Evolutionary conservation across 441 rosid species (phyloP).

Genomic region (Pelargonium cotyledonis): DNA sequence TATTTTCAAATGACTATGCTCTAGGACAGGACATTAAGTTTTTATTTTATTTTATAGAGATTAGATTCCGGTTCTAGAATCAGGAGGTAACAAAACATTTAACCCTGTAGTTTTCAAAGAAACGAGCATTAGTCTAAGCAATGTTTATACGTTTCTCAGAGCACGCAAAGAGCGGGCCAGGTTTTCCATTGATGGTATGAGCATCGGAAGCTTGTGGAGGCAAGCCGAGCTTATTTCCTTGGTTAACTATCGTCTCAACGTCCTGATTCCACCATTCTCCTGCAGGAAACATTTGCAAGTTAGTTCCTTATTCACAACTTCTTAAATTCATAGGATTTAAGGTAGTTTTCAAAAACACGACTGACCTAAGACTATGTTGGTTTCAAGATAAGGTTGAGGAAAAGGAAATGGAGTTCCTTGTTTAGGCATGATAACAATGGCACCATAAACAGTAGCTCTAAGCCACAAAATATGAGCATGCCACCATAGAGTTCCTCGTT

Average conservation of each 20-base stretch:
- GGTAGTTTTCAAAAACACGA: not conserved
- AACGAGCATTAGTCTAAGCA: too few relatives aligned
- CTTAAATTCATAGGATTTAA: too few relatives aligned
- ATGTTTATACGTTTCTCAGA: slow-evolving; percentile 34
- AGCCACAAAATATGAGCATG: slow-evolving; percentile 27
- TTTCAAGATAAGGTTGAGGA: slow-evolving; percentile 44
- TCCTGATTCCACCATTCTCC: slow-evolving; percentile 59
- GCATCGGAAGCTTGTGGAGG: slow-evolving; percentile 49
- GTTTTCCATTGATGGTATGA: slow-evolving; percentile 50
- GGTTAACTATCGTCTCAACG: slow-evolving; percentile 39
- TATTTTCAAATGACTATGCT: too few relatives aligned
- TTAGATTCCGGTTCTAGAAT: too few relatives aligned
- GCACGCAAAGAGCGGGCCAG: slow-evolving; percentile 47
- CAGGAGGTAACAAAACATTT: too few relatives aligned
- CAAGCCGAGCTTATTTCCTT: slow-evolving; percentile 38
- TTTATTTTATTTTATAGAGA: too few relatives aligned
- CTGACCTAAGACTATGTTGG: slow-evolving; percentile 38
- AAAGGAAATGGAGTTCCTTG: slow-evolving; percentile 40
- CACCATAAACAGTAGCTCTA: slow-evolving; percentile 49
- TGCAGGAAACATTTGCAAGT: slow-evolving; percentile 10
- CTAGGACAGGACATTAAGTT: too few relatives aligned
- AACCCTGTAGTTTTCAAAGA: too few relatives aligned
- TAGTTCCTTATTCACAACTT: too few relatives aligned
- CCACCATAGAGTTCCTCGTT: slow-evolving; percentile 18
- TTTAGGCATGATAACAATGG: slow-evolving; percentile 43